A percentile compares a stretch with the other conserved stretches of the same genome.
Conservation (phyloP, 768 basidiomycete genomes). For the Vararia minispora region DNA sequence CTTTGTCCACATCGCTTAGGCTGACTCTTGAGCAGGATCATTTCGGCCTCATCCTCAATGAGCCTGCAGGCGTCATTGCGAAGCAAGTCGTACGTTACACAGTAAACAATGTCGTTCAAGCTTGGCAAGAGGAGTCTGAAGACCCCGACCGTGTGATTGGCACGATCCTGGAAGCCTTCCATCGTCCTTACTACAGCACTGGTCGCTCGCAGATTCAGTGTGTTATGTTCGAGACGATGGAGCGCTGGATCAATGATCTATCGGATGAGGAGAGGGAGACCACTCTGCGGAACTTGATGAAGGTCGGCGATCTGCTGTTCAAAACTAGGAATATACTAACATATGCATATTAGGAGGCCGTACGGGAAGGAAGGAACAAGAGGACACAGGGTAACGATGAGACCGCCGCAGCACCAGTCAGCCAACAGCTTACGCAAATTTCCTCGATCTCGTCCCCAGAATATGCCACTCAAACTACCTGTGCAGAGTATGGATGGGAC, state of each 20-base stretch:
- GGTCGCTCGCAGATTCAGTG: conserved; percentile 43
- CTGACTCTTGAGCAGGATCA: conserved; percentile 43
- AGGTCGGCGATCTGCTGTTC: conserved; percentile 24
- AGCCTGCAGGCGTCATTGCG: conserved; percentile 67
- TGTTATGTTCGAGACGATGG: conserved; percentile 46
- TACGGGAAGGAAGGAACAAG: conserved; percentile 7
- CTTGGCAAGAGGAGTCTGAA: conserved; percentile 37
- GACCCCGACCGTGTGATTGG: conserved; percentile 35
- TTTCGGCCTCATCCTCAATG: conserved; percentile 60
- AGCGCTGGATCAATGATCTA: conserved; percentile 41
- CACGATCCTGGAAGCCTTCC: conserved; percentile 51
- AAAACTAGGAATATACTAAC: neutral
- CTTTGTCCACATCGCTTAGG: too few relatives aligned
- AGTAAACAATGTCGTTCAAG: conserved; percentile 48
- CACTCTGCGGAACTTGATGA: conserved; percentile 39
- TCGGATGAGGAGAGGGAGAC: conserved; percentile 31
- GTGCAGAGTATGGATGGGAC: neutral
- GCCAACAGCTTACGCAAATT: neutral
- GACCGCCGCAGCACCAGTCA: conserved; percentile 1
- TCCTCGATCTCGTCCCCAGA: conserved; percentile 3
- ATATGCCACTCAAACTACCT: neutral
- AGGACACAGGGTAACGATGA: conserved; percentile 3
- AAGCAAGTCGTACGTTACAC: conserved; percentile 52
- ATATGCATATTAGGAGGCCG: conserved; percentile 1
- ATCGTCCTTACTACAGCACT: conserved; percentile 56